phyloP scores from a whole-genome alignment of 805 yeast species.

The Candida vartiovaarae region DNA sequence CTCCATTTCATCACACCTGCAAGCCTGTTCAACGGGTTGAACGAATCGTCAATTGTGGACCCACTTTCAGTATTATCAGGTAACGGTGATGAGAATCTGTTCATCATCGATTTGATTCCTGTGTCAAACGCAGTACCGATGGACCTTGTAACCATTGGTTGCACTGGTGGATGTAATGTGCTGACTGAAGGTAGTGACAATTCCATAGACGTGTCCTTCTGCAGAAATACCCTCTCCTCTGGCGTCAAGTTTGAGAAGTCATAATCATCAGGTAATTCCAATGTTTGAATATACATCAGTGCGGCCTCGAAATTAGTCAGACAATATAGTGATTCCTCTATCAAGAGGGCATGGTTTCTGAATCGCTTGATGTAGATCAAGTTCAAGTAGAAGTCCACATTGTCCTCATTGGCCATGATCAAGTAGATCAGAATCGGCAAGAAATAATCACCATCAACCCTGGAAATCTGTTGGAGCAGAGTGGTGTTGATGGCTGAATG shows the following conservation, averaged over 20 bases:
- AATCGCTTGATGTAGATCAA: slow-evolving; percentile 19
- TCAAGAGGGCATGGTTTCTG: slow-evolving; percentile 13
- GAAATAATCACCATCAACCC: slow-evolving; percentile 18
- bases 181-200: too few relatives aligned
- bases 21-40: slow-evolving; percentile 17
- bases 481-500: slow-evolving; percentile 13
- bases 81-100: slow-evolving; percentile 4
- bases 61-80: slow-evolving; percentile 1
- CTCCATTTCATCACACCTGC: slow-evolving; percentile 21
- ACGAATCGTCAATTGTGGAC: background rate
- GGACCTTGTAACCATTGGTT: slow-evolving; percentile 1
- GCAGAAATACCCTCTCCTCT: slow-evolving; percentile 8
- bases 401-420: slow-evolving; percentile 6
- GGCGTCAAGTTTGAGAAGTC: slow-evolving; percentile 5
- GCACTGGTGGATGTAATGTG: background rate
- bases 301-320: slow-evolving; percentile 24
- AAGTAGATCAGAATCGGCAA: slow-evolving; percentile 20
- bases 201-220: background rate
- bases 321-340: slow-evolving; percentile 17
- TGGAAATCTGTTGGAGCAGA: slow-evolving; percentile 3
- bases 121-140: slow-evolving; percentile 11
- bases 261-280: slow-evolving; percentile 7
- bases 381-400: slow-evolving; percentile 16
- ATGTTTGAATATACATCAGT: slow-evolving; percentile 11
- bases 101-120: slow-evolving; percentile 9